These are phyloP conservation scores for Pythium monospermum DNA, from an alignment of 352 stramenopile genomes.

Conservation along the genomic window DNA sequence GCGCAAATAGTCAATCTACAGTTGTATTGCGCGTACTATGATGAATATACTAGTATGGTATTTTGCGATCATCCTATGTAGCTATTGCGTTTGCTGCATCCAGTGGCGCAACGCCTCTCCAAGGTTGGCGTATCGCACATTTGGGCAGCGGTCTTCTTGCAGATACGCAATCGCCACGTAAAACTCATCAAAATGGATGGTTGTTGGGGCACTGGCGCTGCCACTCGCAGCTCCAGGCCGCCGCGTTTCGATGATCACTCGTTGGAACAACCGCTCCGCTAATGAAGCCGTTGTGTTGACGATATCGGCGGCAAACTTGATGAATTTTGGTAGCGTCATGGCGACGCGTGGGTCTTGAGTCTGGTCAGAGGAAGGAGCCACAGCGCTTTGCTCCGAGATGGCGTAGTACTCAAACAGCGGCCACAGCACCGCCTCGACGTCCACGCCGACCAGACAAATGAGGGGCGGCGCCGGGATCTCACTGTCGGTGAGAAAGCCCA, in stretches of 20 bases:
- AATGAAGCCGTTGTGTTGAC: slow-evolving; percentile 21
- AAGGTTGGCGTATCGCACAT: slow-evolving; percentile 29
- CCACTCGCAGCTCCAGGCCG: slow-evolving; percentile 4
- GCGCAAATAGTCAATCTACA: background rate
- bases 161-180: slow-evolving; percentile 62
- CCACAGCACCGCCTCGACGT: slow-evolving; percentile 69
- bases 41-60: too few species aligned
- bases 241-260: slow-evolving; percentile 34
- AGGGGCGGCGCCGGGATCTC: slow-evolving; percentile 26
- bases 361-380: background rate
- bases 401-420: slow-evolving; percentile 81
- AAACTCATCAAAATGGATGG: slow-evolving; percentile 53
- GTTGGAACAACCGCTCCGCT: slow-evolving; percentile 37
- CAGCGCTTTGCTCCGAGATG: slow-evolving; percentile 7
- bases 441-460: slow-evolving; percentile 61
- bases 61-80: too few species aligned
- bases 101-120: slow-evolving; percentile 61
- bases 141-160: slow-evolving; percentile 36
- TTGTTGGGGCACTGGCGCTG: background rate
- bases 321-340: slow-evolving; percentile 48
- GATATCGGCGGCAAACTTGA: slow-evolving; percentile 69
- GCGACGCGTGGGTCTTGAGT: slow-evolving; percentile 31
- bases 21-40: too few species aligned
- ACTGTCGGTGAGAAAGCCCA: slow-evolving; percentile 47
- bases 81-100: slow-evolving; percentile 59